These are phyloP conservation scores for Nannochloropsis gaditana DNA, from an alignment of 108 stramenopile species.

Conservation along the genomic window DNA sequence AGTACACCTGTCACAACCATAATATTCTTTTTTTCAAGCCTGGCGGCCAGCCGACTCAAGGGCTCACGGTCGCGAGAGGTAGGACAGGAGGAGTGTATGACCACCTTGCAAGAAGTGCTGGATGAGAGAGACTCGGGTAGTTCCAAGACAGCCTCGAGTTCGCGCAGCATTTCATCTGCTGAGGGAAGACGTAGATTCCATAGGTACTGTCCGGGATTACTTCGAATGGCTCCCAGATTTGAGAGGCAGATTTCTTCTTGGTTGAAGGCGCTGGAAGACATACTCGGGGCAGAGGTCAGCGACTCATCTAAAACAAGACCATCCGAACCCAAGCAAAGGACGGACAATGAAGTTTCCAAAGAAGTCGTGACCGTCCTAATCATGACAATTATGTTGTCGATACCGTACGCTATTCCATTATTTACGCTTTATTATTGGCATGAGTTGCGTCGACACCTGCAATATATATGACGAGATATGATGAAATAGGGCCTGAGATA, in stretches of 20 bases:
- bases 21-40: neutral
- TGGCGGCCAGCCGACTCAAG: neutral
- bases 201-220: neutral
- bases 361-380: neutral
- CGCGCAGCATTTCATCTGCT: slow-evolving; percentile 19
- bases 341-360: neutral
- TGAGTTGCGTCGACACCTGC: no score
- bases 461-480: no score
- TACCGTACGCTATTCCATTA: neutral
- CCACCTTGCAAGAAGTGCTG: neutral
- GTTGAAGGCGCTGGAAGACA: neutral
- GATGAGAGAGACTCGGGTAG: neutral
- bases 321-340: neutral
- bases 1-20: neutral
- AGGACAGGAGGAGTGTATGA: neutral
- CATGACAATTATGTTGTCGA: neutral
- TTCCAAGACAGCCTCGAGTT: neutral
- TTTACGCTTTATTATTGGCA: no score
- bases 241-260: neutral
- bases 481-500: no score
- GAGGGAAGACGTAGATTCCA: slow-evolving; percentile 3
- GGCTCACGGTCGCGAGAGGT: neutral
- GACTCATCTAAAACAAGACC: neutral
- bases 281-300: neutral
- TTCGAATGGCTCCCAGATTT: neutral